These are phyloP conservation scores for Parmelia sp. DNA, from an alignment of 495 filamentous ascomycete genomes.

Conservation along the genomic window DNA sequence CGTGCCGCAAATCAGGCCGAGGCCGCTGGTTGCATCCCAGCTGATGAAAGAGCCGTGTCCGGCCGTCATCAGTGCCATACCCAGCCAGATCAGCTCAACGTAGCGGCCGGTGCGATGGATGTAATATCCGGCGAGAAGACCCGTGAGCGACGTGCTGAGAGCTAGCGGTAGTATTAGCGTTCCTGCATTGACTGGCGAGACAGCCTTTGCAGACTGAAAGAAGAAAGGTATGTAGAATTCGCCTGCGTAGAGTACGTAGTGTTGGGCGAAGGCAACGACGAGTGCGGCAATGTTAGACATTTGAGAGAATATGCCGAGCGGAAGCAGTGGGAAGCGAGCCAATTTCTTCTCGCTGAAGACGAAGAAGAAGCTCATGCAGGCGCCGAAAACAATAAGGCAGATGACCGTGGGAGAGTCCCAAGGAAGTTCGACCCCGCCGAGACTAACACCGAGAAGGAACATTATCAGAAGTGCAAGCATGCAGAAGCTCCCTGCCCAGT, in stretches of 20 bases:
- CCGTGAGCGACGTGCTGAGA: constrained; percentile 43
- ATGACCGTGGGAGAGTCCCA: constrained; percentile 72
- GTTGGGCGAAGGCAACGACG: constrained; percentile 55
- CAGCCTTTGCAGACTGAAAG: constrained; percentile 48
- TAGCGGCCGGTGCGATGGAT: constrained; percentile 59
- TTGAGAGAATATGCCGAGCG: constrained; percentile 58
- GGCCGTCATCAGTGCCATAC: constrained; percentile 40
- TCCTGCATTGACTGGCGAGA: constrained; percentile 48
- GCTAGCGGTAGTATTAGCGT: constrained; percentile 48
- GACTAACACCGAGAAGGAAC: constrained; percentile 73
- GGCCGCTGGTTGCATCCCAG: constrained; percentile 34
- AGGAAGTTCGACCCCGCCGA: constrained; percentile 66
- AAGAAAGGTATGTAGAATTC: constrained; percentile 57
- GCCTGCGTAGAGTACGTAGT: constrained; percentile 49
- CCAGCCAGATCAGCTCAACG: constrained; percentile 48
- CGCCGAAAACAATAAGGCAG: constrained; percentile 71
- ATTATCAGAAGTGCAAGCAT: constrained; percentile 75
- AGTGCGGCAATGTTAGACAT: constrained; percentile 55
- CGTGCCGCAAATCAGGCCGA: constrained; percentile 42
- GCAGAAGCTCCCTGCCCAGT: constrained; percentile 65
- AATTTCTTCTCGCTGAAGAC: constrained; percentile 63
- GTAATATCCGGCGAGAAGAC: constrained; percentile 44
- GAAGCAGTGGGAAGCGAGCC: constrained; percentile 73
- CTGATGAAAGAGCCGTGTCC: constrained; percentile 51
- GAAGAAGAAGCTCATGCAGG: constrained; percentile 56